Evolutionary conservation across 345 rosid genomes (phyloP).

Genomic region (Populus simonii): DNA sequence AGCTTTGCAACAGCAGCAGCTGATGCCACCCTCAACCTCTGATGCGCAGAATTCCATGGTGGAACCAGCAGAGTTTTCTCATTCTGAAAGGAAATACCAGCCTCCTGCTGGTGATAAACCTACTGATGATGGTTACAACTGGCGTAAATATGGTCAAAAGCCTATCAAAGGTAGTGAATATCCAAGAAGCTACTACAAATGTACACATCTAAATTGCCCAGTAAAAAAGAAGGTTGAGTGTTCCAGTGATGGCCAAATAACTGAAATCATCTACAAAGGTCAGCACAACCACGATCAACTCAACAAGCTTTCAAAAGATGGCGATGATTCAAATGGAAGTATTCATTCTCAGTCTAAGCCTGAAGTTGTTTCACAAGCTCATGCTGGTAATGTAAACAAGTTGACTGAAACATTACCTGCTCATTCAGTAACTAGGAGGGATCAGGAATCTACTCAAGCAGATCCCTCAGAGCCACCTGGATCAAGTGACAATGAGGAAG

Average conservation of each 20-base stretch:
- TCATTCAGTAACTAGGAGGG: slow-evolving; percentile 32
- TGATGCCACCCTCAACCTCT: slow-evolving; percentile 39
- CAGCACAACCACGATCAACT: slow-evolving; percentile 81
- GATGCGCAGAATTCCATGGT: slow-evolving; percentile 34
- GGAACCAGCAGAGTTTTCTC: slow-evolving; percentile 47
- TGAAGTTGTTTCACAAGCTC: slow-evolving; percentile 30
- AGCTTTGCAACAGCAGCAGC: slow-evolving; percentile 42
- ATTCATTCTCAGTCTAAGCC: slow-evolving; percentile 39
- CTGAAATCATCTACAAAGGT: slow-evolving; percentile 92
- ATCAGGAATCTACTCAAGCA: slow-evolving; percentile 40
- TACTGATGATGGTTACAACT: slow-evolving; percentile 86
- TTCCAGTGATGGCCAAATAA: slow-evolving; percentile 75
- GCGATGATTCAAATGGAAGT: slow-evolving; percentile 33
- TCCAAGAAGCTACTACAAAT: slow-evolving; percentile 96
- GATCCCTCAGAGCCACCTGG: slow-evolving; percentile 31
- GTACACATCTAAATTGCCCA: slow-evolving; percentile 71
- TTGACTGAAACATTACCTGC: slow-evolving; percentile 24
- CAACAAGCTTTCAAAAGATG: slow-evolving; percentile 61
- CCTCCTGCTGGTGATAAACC: slow-evolving; percentile 66
- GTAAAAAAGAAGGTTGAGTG: slow-evolving; percentile 97
- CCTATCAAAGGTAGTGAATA: slow-evolving; percentile 90
- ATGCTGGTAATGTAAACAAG: slow-evolving; percentile 22
- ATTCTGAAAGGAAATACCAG: slow-evolving; percentile 54
- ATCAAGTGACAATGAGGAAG: slow-evolving; percentile 51
- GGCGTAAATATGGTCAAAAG: slow-evolving; percentile 97